Base-by-base conservation (phyloP, 1,284 basidiomycete species). In the Ustilago bromivora region DNA sequence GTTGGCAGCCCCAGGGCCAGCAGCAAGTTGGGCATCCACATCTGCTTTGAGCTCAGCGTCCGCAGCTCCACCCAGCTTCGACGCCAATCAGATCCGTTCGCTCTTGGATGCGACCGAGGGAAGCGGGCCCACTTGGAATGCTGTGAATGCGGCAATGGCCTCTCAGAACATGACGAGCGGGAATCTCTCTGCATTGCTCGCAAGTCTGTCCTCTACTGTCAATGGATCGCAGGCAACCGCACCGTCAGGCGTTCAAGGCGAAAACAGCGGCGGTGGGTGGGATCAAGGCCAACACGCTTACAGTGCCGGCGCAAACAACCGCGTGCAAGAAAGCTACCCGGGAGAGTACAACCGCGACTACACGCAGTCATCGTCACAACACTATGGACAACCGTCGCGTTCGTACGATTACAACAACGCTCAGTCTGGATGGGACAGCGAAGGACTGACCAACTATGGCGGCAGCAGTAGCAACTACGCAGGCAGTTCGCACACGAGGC, bases 291-390 rank as follows among this genome's bases (percentile, higher is more conserved):
- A 61, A 43, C 51, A 32, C 9, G 11, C 35, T 13, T 38, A 68
- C 17, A 54, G 55, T 4, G 43, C 36, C 10, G 38, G n/a, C 35
- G 23, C 41, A 1, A 40, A 49, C 28, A 8, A 11, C 4, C 36
- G 10, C 3, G 13, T 3, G 19, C 46, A 57, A 61, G 68, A 67
- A 32, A 70, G 71, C 62, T 74, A 74, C 12, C 71, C 71, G 7
- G 71, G 71, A 38, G 71, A 74, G 31, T 74, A 59, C 40, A 60
- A 66, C 32, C 66, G 57, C 7, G 66, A 63, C 5, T 74, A 66
- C 36, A 38, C 57, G 12, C 55, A 28, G n/a, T 2, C 51, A n/a
- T n/a, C 12, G n/a, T 32, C 17, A 11, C 47, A 53, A 17, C 57
- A 12, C 9, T 66, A 60, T 31, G 51, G 43, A 32, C 52, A 34